Conservation (phyloP, 2,329 filamentous ascomycete genomes). For the Metarhizium rileyi region DNA sequence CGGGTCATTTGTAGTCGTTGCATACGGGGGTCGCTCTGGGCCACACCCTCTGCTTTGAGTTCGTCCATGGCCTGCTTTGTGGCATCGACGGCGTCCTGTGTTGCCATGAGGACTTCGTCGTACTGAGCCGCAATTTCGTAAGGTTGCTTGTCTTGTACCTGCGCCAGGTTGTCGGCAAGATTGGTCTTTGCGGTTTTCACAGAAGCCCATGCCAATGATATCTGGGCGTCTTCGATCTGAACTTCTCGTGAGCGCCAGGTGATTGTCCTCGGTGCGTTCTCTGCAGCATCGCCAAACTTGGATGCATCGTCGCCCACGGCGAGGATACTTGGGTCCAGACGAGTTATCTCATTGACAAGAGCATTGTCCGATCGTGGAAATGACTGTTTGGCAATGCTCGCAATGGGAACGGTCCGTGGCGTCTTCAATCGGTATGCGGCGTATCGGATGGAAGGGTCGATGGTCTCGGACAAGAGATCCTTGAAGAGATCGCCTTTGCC, state of each 20-base stretch:
- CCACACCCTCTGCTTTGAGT: conserved; percentile 69
- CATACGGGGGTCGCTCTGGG: conserved; percentile 76
- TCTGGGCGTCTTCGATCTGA: conserved; percentile 84
- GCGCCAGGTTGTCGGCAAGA: conserved; percentile 38
- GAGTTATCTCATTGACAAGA: conserved; percentile 58
- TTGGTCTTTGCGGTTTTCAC: conserved; percentile 46
- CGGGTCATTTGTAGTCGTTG: conserved; percentile 87
- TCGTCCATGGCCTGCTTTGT: conserved; percentile 92
- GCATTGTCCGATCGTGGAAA: conserved; percentile 58
- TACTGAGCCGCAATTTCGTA: conserved; percentile 76
- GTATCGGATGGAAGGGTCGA: conserved; percentile 90
- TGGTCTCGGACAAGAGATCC: conserved; percentile 73
- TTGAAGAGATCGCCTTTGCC: conserved; percentile 64
- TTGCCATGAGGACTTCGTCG: conserved; percentile 80
- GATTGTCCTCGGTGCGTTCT: conserved; percentile 61
- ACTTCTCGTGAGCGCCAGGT: conserved; percentile 81
- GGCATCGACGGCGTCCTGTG: conserved; percentile 88
- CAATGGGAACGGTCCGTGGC: conserved; percentile 73
- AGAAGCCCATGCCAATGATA: conserved; percentile 71
- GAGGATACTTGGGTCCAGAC: conserved; percentile 58
- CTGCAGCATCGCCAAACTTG: conserved; percentile 38
- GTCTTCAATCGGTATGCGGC: conserved; percentile 88
- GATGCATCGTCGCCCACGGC: conserved; percentile 41
- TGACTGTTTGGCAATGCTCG: conserved; percentile 66
- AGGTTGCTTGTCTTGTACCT: conserved; percentile 33